Base-by-base conservation (phyloP, 345 rosid species). In the Populus nigra region DNA sequence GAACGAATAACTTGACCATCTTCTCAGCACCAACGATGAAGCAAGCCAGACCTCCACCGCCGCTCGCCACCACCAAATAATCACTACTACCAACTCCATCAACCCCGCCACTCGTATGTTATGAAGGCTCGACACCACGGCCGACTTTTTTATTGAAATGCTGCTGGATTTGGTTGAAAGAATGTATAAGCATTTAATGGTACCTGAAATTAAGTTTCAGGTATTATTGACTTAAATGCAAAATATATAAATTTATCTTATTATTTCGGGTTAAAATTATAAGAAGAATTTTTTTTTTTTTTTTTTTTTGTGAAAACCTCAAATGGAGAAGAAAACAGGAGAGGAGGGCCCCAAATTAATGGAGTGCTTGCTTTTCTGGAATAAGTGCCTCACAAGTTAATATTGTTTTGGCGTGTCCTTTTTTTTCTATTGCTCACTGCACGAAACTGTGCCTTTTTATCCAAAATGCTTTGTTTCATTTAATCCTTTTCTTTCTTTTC, bases 41-140 rank as follows among this genome's bases (percentile, higher is more conserved):
- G 86, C 83, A 90, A 76, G 75, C 90, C 33, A 87, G 90, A 39
- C 72, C 75, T 13, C 33, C 85, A 13, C 62, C 87, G 65, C 70
- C 83, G 8, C 76, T 74, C 68, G 16, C 75, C 85, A n/a, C 85
- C 72, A 18, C 13, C 29, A 79, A 80, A 75, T 74, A 88, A 29
- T 78, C 81, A 13, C 77, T 61, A 0, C 20, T 1, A 7, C 31
- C 77, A 8, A 61, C 62, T 45, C 61, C 41, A 15, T 23, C 77
- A 2, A 45, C 75, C 61, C 66, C n/a, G 22, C 13, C 57, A 45
- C 27, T 20, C 65, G 43, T 53, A 59, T 59, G 63, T 10, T 10
- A 59, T 11, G 12, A 9, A 59, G 29, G 63, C 10, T 59, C 6
- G 63, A n/a, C 63, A 59, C 29, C 63, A 59, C n/a, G 29, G 29